phyloP scores from a whole-genome alignment of 768 basidiomycete species.

The Trametes villosa region DNA sequence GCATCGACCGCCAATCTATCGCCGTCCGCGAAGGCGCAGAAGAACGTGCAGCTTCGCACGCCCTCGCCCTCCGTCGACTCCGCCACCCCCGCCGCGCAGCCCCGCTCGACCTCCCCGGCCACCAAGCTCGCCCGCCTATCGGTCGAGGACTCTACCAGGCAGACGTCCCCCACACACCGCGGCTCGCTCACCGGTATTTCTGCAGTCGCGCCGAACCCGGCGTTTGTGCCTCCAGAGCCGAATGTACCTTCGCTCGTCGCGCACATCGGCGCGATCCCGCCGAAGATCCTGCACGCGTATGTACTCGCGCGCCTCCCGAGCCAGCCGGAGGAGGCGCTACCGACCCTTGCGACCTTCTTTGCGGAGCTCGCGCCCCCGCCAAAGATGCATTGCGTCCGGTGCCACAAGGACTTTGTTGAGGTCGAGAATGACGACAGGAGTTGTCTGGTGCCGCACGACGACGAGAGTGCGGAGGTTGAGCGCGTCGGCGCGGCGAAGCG shows the following conservation, averaged over 20 bases:
- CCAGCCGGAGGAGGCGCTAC: conserved; percentile 44
- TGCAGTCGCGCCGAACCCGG: conserved; percentile 32
- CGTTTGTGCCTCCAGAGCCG: conserved; percentile 34
- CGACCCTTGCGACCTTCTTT: conserved; percentile 62
- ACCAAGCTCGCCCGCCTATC: conserved; percentile 28
- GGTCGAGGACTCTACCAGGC: conserved; percentile 37
- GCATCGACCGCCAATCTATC: conserved; percentile 16
- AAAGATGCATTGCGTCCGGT: conserved; percentile 72
- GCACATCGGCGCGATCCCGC: conserved; percentile 62
- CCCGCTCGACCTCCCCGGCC: conserved; percentile 33
- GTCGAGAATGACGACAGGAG: conserved; percentile 75
- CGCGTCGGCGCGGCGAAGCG: conserved; percentile 48
- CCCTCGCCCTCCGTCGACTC: conserved; percentile 54
- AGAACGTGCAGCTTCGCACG: conserved; percentile 50
- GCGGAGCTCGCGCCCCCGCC: conserved; percentile 66
- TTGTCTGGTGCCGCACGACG: conserved; percentile 76
- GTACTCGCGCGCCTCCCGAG: conserved; percentile 53
- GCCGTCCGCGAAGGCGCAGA: conserved; percentile 15
- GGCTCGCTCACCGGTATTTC: conserved; percentile 14
- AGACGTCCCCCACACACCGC: conserved; percentile 39
- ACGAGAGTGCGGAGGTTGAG: conserved; percentile 78
- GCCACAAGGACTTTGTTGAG: conserved; percentile 71
- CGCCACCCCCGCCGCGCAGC: conserved; percentile 27
- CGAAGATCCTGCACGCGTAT: conserved; percentile 69
- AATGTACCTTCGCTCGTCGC: conserved; percentile 46